Evolutionary conservation across 2,329 filamentous ascomycete species (phyloP), one percentile per base, ranked within the genome.

Genomic region (Metarhizium album): DNA sequence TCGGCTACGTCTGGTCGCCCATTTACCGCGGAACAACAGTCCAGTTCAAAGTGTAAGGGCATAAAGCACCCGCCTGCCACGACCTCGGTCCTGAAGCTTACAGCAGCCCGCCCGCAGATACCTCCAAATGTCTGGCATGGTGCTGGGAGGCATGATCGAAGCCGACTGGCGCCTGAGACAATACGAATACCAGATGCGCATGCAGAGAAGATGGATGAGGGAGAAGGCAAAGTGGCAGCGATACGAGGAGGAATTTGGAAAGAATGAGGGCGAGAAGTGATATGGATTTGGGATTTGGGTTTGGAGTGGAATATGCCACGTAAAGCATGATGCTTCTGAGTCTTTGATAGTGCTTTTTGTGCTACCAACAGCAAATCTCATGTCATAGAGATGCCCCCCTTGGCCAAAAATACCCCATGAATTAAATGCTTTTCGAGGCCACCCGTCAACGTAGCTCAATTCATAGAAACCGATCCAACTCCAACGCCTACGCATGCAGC

Each of bases 111-210:
- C 18, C 16, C 31, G 23, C 60, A 90, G 87, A 29, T 91, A 88
- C 62, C 72, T 90, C 16, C 86, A 90, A 65, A 88, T 90, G 84
- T 87, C 83, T n/a, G 83, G 82, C 53, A 90, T 90, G 86, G 83
- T 86, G n/a, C 61, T 88, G 33, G 87, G 87, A 42, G 76, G 81
- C 60, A 86, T 87, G 76, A 75, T 90, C 49, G 84, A 89, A 70
- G 87, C 86, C 2, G 87, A 91, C 61, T 68, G 73, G 51, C 74
- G 82, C 47, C 72, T 90, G 59, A 75, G 83, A 48, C 70, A 76
- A 53, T 87, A 86, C 59, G 85, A 90, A 64, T 72, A 80, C 13
- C 71, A 72, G 43, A 70, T 89, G 55, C 73, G 86, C 53, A 75
- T 81, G 62, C 77, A 85, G 59, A 80, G 82, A 60, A 78, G 83